These are phyloP conservation scores for Aspergillus cavernicola DNA, from an alignment of 495 filamentous ascomycete genomes.

Conservation along the genomic window DNA sequence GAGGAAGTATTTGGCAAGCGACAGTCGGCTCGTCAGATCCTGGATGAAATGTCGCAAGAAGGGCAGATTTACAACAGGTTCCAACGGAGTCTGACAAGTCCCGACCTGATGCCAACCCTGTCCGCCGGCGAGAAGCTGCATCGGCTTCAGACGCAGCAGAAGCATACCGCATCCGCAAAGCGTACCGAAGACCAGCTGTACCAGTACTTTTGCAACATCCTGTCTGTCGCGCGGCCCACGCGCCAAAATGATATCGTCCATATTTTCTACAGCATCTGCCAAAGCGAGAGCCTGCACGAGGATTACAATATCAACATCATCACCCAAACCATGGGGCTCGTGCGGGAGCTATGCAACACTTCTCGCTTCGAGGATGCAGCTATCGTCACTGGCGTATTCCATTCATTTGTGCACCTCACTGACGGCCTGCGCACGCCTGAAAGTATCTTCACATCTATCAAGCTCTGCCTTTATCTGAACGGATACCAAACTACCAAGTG, in stretches of 20 bases:
- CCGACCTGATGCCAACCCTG: conserved; percentile 48
- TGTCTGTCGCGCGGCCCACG: conserved; percentile 40
- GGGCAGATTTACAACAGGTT: conserved; percentile 57
- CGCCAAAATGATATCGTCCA: conserved; percentile 34
- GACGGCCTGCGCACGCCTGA: conserved; percentile 46
- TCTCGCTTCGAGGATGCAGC: conserved; percentile 49
- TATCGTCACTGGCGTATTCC: conserved; percentile 49
- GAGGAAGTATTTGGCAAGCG: conserved; percentile 46
- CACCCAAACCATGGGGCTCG: conserved; percentile 33
- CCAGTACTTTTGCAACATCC: conserved; percentile 52
- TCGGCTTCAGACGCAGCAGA: conserved; percentile 46
- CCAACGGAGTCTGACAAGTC: conserved; percentile 37
- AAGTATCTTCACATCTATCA: conserved; percentile 50
- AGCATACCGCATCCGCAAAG: conserved; percentile 40
- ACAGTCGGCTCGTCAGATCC: conserved; percentile 48
- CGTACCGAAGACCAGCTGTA: conserved; percentile 49
- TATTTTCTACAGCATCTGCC: conserved; percentile 48
- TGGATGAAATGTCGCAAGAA: conserved; percentile 55
- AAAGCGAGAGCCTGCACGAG: conserved; percentile 43
- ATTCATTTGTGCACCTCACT: conserved; percentile 54
- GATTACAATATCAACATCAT: conserved; percentile 40
- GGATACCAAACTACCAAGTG: conserved; percentile 42
- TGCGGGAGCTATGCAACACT: conserved; percentile 39
- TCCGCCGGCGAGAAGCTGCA: conserved; percentile 49
- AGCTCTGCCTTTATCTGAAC: conserved; percentile 51